phyloP scores from a whole-genome alignment of 768 basidiomycete genomes.

The Cystofilobasidium capitatum region DNA sequence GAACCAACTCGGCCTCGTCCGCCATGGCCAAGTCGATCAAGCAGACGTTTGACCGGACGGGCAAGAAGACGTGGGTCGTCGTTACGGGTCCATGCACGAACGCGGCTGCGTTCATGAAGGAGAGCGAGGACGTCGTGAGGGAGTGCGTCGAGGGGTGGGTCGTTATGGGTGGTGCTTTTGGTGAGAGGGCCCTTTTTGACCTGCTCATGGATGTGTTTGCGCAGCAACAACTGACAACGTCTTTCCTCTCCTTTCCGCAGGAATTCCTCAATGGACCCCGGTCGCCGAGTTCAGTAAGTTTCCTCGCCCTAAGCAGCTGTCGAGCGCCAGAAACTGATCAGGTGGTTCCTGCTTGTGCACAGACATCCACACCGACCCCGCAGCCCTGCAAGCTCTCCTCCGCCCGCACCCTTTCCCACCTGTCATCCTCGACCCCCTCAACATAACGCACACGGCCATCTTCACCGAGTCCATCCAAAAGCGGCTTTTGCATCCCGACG shows the following conservation, averaged over 20 bases:
- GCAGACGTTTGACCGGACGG: conserved; percentile 49
- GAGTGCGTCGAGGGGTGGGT: conserved; percentile 59
- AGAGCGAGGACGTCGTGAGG: conserved; percentile 46
- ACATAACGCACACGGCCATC: conserved; percentile 78
- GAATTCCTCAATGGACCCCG: conserved; percentile 27
- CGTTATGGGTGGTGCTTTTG: conserved; percentile 82
- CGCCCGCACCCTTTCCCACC: conserved; percentile 49
- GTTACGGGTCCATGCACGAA: conserved; percentile 83
- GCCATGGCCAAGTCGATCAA: conserved; percentile 56
- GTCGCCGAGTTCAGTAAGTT: conserved; percentile 54
- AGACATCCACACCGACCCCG: conserved; percentile 39
- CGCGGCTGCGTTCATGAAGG: conserved; percentile 54
- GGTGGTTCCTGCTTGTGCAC: conserved; percentile 51
- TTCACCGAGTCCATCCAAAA: conserved; percentile 52
- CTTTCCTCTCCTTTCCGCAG: neutral
- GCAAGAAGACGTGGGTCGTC: conserved; percentile 56
- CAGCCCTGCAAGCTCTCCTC: conserved; percentile 17
- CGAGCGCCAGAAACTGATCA: conserved; percentile 67
- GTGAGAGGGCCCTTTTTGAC: neutral
- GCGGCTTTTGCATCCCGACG: conserved; percentile 43
- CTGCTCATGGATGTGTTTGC: neutral
- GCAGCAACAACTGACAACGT: neutral
- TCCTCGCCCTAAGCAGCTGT: conserved; percentile 68
- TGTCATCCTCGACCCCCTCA: conserved; percentile 44
- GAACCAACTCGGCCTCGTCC: conserved; percentile 45